Conservation (phyloP, 768 basidiomycete genomes). For the Mycena belliarum region DNA sequence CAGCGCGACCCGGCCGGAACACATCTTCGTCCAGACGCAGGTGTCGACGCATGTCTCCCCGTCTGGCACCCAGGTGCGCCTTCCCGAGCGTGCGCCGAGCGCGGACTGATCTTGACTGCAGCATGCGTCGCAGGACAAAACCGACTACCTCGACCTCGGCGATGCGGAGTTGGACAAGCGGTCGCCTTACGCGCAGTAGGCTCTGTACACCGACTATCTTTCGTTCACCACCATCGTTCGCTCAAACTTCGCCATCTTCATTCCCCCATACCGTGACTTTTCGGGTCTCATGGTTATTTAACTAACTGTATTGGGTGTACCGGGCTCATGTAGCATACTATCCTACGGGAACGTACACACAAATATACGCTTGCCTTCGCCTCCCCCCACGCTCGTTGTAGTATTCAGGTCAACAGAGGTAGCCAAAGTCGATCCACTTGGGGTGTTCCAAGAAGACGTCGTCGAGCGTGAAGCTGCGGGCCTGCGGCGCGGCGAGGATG, state of each 20-base stretch:
- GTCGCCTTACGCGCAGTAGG: not conserved
- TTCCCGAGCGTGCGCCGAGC: too few species aligned
- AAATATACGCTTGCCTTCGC: too few species aligned
- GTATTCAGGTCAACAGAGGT: conserved; percentile 31
- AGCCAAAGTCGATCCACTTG: conserved; percentile 56
- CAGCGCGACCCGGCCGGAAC: not conserved
- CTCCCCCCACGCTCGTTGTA: not conserved
- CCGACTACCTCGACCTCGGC: not conserved
- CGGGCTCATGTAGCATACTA: not conserved
- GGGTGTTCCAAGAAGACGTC: conserved; percentile 53
- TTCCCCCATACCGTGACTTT: not conserved
- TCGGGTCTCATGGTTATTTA: not conserved
- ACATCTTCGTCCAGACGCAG: conserved; percentile 13
- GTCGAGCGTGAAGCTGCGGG: conserved; percentile 41
- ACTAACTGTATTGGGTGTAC: too few species aligned
- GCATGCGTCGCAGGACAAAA: not conserved
- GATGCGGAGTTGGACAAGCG: not conserved
- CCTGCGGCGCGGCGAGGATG: conserved; percentile 43
- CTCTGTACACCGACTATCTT: too few species aligned
- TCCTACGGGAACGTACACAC: not conserved
- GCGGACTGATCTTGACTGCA: too few species aligned
- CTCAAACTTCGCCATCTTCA: too few species aligned
- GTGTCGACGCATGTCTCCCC: conserved; percentile 12
- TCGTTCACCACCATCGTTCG: too few species aligned
- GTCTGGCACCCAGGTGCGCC: not conserved